These are phyloP conservation scores for Neofusicoccum kwambonambiense DNA, from an alignment of 2,329 filamentous ascomycete species.

Conservation along the genomic window DNA sequence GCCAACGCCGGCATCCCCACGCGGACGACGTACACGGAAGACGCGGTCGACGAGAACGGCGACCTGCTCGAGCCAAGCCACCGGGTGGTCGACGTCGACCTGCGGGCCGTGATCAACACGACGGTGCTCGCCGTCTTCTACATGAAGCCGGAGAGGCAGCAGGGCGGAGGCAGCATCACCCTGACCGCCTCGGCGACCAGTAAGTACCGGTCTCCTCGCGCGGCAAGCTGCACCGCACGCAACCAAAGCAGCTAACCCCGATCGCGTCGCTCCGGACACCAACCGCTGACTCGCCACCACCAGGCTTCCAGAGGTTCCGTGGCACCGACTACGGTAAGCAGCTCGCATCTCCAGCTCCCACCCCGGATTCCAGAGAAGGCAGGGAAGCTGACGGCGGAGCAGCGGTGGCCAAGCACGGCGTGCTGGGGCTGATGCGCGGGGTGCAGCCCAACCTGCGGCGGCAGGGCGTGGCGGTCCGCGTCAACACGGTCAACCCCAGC, in stretches of 20 bases:
- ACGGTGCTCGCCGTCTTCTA: constrained; percentile 50
- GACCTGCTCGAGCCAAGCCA: not conserved
- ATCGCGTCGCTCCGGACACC: not conserved
- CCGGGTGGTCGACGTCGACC: constrained; percentile 39
- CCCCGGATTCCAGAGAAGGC: not conserved
- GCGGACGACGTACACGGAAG: constrained; percentile 47
- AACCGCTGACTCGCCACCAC: too few relatives aligned
- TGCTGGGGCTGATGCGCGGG: not conserved
- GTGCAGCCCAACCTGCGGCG: constrained; percentile 1
- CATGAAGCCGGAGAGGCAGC: constrained; percentile 50
- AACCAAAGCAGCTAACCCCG: too few relatives aligned
- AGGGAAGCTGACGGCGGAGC: not conserved
- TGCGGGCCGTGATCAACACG: constrained; percentile 52
- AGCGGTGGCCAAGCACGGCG: not conserved
- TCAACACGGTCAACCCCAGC: constrained; percentile 57
- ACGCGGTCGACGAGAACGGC: constrained; percentile 21
- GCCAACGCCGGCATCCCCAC: constrained; percentile 57
- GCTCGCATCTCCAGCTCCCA: not conserved
- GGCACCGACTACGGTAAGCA: not conserved
- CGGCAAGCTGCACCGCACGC: not conserved
- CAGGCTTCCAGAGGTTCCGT: not conserved
- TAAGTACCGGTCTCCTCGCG: constrained; percentile 27
- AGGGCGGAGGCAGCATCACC: constrained; percentile 30
- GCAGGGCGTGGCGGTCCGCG: constrained; percentile 48
- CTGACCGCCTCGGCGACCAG: constrained; percentile 48